phyloP scores from a whole-genome alignment of 73 alveolate species.

The Paramecium primaurelia region DNA sequence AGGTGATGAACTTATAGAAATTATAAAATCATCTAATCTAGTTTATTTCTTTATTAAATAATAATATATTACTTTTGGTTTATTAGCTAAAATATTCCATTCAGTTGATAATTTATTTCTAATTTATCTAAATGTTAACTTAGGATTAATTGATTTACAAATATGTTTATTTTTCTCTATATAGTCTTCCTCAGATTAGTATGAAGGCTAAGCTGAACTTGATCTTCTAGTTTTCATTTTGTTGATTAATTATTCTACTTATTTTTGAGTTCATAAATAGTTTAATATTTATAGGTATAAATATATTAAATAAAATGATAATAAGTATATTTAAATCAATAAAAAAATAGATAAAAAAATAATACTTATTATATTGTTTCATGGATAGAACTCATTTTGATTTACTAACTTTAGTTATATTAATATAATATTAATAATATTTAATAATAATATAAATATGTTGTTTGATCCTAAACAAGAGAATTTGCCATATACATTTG shows the following conservation, averaged over 20 bases:
- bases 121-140: not conserved
- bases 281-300: not conserved
- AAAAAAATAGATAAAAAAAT: not conserved
- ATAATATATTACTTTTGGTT: not conserved
- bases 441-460: not conserved
- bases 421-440: not conserved
- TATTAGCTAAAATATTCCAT: not conserved
- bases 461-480: conserved; percentile 63
- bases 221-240: not conserved
- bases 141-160: not conserved
- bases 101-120: not conserved
- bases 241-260: not conserved
- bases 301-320: not conserved
- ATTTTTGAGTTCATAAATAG: not conserved
- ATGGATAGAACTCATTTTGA: too few relatives aligned
- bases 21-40: not conserved
- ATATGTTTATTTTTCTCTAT: not conserved
- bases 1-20: not conserved
- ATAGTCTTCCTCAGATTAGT: not conserved
- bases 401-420: not conserved
- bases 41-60: not conserved
- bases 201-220: not conserved
- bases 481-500: conserved; percentile 79
- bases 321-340: not conserved
- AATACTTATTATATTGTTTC: too few relatives aligned